Conservation (phyloP, 495 filamentous ascomycete genomes). For the Pyronema domesticum region DNA sequence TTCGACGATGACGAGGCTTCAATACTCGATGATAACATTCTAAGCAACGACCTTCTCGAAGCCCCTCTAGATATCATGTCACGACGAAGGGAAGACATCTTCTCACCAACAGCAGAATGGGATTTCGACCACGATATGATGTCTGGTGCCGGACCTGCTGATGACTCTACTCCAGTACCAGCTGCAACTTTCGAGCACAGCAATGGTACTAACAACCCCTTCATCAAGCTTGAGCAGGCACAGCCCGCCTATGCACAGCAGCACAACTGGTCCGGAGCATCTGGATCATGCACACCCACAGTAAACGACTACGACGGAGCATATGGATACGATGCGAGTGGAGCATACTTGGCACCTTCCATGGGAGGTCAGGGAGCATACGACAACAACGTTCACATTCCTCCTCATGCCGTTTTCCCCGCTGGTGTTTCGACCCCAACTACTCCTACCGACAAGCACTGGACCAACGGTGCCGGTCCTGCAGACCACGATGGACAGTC, state of each 20-base stretch:
- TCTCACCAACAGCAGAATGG: slow-evolving; percentile 41
- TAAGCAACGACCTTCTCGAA: slow-evolving; percentile 42
- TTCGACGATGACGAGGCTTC: slow-evolving; percentile 66
- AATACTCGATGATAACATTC: slow-evolving; percentile 71
- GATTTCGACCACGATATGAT: slow-evolving; percentile 37
- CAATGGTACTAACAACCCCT: slow-evolving; percentile 31
- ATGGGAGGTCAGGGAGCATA: slow-evolving; percentile 19
- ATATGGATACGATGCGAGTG: slow-evolving; percentile 26
- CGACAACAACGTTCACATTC: slow-evolving; percentile 29
- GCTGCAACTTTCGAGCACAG: slow-evolving; percentile 27
- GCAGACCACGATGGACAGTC: slow-evolving; percentile 41
- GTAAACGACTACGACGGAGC: slow-evolving; percentile 25
- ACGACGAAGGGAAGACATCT: slow-evolving; percentile 49
- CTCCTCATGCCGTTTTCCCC: slow-evolving; percentile 29
- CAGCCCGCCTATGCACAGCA: slow-evolving; percentile 32
- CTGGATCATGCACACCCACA: slow-evolving; percentile 29
- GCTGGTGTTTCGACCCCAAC: slow-evolving; percentile 6
- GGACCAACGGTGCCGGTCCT: slow-evolving; percentile 30
- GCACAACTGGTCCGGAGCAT: slow-evolving; percentile 25
- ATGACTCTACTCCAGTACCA: slow-evolving; percentile 21
- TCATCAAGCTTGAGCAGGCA: slow-evolving; percentile 29
- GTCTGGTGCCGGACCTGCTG: slow-evolving; percentile 34
- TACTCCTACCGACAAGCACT: slow-evolving; percentile 35
- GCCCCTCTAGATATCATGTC: slow-evolving; percentile 51
- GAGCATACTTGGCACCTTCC: slow-evolving; percentile 23